These are phyloP conservation scores for Pseudogymnoascus sp. DNA, from an alignment of 2,329 filamentous ascomycete species.

Conservation along the genomic window DNA sequence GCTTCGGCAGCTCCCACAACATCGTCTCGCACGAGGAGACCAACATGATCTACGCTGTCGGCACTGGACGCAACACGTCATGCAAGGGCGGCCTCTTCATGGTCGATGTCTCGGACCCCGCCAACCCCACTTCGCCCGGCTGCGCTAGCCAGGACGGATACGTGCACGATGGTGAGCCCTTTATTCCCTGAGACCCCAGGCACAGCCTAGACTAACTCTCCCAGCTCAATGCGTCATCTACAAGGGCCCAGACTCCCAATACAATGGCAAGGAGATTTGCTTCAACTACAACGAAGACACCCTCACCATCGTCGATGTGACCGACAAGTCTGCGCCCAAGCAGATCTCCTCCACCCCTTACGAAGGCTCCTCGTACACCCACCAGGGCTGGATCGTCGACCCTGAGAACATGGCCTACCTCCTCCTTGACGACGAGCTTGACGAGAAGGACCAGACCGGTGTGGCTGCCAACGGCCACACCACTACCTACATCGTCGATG, in stretches of 20 bases:
- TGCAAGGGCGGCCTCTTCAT: conserved; percentile 42
- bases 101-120: conserved; percentile 39
- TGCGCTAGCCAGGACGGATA: conserved; percentile 38
- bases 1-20: conserved; percentile 33
- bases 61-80: conserved; percentile 23
- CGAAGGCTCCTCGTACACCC: conserved; percentile 41
- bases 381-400: conserved; percentile 39
- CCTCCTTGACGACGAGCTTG: conserved; percentile 45
- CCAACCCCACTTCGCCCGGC: conserved; percentile 38
- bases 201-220: background rate
- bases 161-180: conserved; percentile 14
- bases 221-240: conserved; percentile 17
- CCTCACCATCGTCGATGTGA: conserved; percentile 37
- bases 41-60: conserved; percentile 30
- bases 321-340: conserved; percentile 31
- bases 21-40: conserved; percentile 34
- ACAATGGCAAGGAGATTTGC: conserved; percentile 18
- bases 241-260: conserved; percentile 18
- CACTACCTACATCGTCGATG: conserved; percentile 44
- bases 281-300: conserved; percentile 28
- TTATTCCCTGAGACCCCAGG: background rate
- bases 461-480: conserved; percentile 36
- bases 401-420: conserved; percentile 34
- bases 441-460: conserved; percentile 36
- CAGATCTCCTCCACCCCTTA: conserved; percentile 42